Percentiles rank a stretch among this genome's conserved stretches.
Conservation (phyloP, 2,329 filamentous ascomycete genomes). For the Aspergillus alliaceus region DNA sequence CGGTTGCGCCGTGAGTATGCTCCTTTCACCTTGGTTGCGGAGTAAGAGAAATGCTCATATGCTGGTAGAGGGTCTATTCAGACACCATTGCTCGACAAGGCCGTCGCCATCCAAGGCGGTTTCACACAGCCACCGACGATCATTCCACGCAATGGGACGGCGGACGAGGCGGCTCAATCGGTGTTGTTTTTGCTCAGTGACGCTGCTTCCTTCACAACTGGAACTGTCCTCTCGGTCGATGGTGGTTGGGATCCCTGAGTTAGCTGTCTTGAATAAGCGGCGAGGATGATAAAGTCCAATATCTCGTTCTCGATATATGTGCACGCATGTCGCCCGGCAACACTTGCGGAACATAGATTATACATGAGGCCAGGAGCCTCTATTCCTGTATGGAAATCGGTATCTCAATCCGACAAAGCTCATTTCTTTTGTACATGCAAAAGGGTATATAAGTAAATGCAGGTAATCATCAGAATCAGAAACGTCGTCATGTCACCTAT, state of each 20-base stretch:
- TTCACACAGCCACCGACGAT: constrained; percentile 14
- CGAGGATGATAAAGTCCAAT: not conserved
- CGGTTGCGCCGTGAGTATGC: constrained; percentile 42
- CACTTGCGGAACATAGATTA: not conserved
- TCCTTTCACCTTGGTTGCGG: not conserved
- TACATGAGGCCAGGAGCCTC: not conserved
- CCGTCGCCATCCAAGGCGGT: constrained; percentile 23
- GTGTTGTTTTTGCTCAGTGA: constrained; percentile 51
- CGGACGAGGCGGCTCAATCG: constrained; percentile 43
- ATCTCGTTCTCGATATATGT: not conserved
- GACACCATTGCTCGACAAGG: constrained; percentile 33
- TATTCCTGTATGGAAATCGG: not conserved
- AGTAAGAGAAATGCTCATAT: not conserved
- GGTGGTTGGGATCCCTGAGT: constrained; percentile 43
- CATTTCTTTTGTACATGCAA: not conserved
- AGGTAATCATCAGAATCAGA: not conserved
- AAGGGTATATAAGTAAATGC: not conserved
- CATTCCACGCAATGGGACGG: constrained; percentile 30
- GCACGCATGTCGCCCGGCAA: not conserved
- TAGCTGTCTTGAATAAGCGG: not conserved
- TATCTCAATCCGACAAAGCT: not conserved
- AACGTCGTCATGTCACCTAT: not conserved
- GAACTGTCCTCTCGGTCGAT: constrained; percentile 47
- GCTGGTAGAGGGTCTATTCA: constrained; percentile 31
- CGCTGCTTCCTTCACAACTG: constrained; percentile 49